Conservation (phyloP, 805 yeast species). For the Metschnikowia arizonensis region DNA sequence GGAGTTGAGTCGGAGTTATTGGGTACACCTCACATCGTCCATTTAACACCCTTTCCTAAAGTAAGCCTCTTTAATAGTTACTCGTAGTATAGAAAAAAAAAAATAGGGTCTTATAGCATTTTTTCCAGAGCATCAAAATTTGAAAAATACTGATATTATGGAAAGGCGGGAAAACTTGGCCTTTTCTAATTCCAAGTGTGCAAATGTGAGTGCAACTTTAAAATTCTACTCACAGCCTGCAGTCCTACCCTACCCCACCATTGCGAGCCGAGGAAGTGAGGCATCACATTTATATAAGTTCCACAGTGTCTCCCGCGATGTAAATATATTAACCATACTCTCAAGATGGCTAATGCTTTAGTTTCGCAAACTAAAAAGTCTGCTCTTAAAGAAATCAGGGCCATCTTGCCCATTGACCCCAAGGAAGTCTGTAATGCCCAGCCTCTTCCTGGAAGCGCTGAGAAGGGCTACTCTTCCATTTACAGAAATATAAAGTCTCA, state of each 20-base stretch:
- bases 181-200: neutral
- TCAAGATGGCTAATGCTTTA: slow-evolving; percentile 6
- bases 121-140: too few species aligned
- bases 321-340: neutral
- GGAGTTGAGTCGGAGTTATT: too few species aligned
- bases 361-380: slow-evolving; percentile 8
- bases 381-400: slow-evolving; percentile 6
- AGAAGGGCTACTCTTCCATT: slow-evolving; percentile 15
- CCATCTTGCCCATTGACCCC: slow-evolving; percentile 9
- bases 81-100: too few species aligned
- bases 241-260: slow-evolving; percentile 6
- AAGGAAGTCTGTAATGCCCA: slow-evolving; percentile 8
- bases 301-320: neutral
- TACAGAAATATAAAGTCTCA: slow-evolving; percentile 14
- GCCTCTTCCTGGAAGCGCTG: slow-evolving; percentile 13
- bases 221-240: neutral
- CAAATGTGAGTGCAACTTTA: neutral
- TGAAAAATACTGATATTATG: neutral
- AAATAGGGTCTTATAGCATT: too few species aligned
- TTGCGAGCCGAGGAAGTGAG: neutral
- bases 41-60: too few species aligned
- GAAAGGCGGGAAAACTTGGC: neutral
- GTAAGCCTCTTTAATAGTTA: too few species aligned
- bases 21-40: too few species aligned
- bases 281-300: neutral